Evolutionary conservation across 83 land plant genomes (phyloP).

Genomic region (Diphasiastrum complanatum): DNA sequence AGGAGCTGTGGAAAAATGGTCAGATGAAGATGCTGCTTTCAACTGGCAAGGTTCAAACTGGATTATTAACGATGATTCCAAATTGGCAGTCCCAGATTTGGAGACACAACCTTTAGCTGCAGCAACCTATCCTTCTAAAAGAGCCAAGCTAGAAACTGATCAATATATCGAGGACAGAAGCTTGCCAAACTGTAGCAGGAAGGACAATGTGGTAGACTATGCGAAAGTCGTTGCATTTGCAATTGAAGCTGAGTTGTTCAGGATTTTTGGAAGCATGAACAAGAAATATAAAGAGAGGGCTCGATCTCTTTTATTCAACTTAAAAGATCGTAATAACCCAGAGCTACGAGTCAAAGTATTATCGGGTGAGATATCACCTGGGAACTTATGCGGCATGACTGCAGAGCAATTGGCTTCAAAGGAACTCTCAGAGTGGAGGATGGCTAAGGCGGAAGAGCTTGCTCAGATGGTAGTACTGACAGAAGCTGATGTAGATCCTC

Average conservation of each 20-base stretch:
- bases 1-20: no score
- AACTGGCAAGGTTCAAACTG: no score
- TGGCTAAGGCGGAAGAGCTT: constrained; percentile 91
- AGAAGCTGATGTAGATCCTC: constrained; percentile 59
- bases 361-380: constrained; percentile 77
- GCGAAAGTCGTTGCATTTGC: constrained; percentile 37
- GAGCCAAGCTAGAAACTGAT: constrained; percentile 4
- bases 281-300: constrained; percentile 97
- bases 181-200: constrained; percentile 12
- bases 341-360: constrained; percentile 84
- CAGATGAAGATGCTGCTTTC: no score
- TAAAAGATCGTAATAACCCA: constrained; percentile 88
- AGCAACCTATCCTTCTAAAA: constrained; percentile 7
- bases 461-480: constrained; percentile 87
- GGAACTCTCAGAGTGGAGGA: constrained; percentile 94
- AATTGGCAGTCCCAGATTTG: no score
- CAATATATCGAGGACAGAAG: constrained; percentile 14
- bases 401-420: constrained; percentile 95
- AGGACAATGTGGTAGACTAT: constrained; percentile 18
- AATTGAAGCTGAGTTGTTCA: constrained; percentile 79
- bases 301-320: constrained; percentile 80
- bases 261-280: constrained; percentile 72
- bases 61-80: no score
- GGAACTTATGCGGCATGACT: constrained; percentile 69
- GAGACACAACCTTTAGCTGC: no score